Percentiles rank a stretch among this genome's conserved stretches.
phyloP scores from a whole-genome alignment of 345 rosid species.

The Brassica incana region DNA sequence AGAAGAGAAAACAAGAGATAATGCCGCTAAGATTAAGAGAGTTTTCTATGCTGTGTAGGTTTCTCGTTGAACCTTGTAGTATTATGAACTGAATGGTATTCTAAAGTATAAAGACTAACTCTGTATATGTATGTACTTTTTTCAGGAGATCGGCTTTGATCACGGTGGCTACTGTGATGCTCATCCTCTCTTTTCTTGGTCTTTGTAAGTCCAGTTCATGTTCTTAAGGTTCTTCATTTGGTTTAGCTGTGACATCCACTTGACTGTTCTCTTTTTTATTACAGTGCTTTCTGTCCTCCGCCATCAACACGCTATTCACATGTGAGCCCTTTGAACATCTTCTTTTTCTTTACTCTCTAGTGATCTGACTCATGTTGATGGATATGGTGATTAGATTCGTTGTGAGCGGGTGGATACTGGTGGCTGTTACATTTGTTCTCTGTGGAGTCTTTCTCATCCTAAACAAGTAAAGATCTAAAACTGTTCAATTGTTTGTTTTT shows the following conservation, averaged over 20 bases:
- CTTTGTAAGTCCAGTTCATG: constrained; percentile 59
- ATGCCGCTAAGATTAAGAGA: constrained; percentile 63
- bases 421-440: constrained; percentile 79
- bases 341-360: background rate
- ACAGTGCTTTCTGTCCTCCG: constrained; percentile 77
- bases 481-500: constrained; percentile 20
- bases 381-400: constrained; percentile 58
- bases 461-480: constrained; percentile 80
- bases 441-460: constrained; percentile 80
- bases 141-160: constrained; percentile 80
- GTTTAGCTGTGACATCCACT: constrained; percentile 23
- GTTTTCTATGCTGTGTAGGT: constrained; percentile 74
- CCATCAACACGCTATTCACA: constrained; percentile 67
- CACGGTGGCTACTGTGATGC: constrained; percentile 82
- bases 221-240: background rate
- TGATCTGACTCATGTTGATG: no score
- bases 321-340: constrained; percentile 52
- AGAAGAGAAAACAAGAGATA: constrained; percentile 66
- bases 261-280: constrained; percentile 23
- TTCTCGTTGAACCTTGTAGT: constrained; percentile 18
- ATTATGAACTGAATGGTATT: background rate
- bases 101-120: background rate
- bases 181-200: constrained; percentile 77
- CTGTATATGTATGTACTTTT: constrained; percentile 3
- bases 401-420: constrained; percentile 86